phyloP scores from a whole-genome alignment of 2,329 filamentous ascomycete species.

The Mariannaea elegans region DNA sequence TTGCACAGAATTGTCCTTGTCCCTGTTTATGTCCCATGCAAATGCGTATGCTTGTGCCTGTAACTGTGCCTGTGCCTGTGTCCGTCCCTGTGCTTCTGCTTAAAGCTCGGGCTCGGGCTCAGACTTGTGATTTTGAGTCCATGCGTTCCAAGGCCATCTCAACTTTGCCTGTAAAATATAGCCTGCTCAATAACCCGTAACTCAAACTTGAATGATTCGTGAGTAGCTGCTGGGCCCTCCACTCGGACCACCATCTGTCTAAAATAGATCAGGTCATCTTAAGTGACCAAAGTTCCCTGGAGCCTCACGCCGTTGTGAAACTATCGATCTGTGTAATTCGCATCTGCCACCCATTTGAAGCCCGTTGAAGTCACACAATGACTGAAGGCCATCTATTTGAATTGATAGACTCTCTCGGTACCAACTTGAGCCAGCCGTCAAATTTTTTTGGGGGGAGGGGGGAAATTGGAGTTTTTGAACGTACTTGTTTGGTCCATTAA shows the following conservation, averaged over 20 bases:
- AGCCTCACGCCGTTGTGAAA: conserved; percentile 16
- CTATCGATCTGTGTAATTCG: conserved; percentile 14
- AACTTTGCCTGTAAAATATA: not conserved
- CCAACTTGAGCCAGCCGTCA: not conserved
- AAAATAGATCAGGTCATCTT: conserved; percentile 6
- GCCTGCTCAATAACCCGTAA: not conserved
- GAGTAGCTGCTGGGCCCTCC: not conserved
- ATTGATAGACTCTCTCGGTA: not conserved
- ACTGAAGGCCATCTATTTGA: not conserved
- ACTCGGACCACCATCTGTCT: not conserved
- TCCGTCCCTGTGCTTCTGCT: not conserved
- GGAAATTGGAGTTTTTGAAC: not conserved
- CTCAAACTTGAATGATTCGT: conserved; percentile 1
- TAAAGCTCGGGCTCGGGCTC: not conserved
- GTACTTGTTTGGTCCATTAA: not conserved
- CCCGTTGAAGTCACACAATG: conserved; percentile 7
- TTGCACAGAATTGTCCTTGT: conserved; percentile 6
- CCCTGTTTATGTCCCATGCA: not conserved
- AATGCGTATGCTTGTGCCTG: not conserved
- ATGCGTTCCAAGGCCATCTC: not conserved
- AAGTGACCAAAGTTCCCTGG: not conserved
- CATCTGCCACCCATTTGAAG: conserved; percentile 10
- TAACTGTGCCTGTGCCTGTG: not conserved
- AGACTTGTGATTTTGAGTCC: not conserved
- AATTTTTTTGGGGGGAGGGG: too few relatives aligned